These are phyloP conservation scores for Exophiala calicioides DNA, from an alignment of 2,329 filamentous ascomycete species.

Conservation along the genomic window DNA sequence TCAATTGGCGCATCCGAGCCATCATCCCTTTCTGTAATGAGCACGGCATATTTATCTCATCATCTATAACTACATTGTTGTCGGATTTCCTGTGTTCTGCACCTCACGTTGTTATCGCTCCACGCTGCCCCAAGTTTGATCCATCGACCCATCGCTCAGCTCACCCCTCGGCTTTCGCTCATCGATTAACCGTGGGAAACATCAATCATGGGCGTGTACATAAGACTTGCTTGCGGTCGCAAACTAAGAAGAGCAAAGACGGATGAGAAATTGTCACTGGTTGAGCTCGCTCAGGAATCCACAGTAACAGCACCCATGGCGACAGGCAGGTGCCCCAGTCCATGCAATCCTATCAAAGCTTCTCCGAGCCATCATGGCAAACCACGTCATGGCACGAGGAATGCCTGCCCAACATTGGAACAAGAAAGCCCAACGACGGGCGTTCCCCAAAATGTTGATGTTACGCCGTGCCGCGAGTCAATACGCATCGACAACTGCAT, in stretches of 20 bases:
- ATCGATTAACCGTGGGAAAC: background rate
- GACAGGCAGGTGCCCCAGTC: no score
- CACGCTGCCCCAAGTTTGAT: no score
- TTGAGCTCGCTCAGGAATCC: no score
- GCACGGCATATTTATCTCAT: background rate
- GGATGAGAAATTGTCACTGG: background rate
- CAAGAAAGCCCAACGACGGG: no score
- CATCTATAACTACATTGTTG: background rate
- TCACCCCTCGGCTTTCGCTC: no score
- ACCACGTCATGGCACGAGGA: no score
- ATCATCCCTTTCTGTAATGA: background rate
- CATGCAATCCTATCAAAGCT: no score
- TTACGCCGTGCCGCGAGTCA: no score
- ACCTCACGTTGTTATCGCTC: background rate
- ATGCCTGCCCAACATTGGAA: no score
- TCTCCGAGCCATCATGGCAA: no score
- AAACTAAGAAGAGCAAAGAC: background rate
- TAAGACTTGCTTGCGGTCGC: background rate
- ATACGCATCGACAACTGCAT: background rate
- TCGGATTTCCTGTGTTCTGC: background rate
- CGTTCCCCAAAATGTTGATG: no score
- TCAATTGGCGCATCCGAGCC: background rate
- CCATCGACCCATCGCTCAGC: background rate
- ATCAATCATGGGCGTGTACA: background rate
- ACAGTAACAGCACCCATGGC: no score